A percentile compares a stretch with the other conserved stretches of the same genome.
phyloP scores from a whole-genome alignment of 441 rosid genomes.

The Gossypium trilobum region DNA sequence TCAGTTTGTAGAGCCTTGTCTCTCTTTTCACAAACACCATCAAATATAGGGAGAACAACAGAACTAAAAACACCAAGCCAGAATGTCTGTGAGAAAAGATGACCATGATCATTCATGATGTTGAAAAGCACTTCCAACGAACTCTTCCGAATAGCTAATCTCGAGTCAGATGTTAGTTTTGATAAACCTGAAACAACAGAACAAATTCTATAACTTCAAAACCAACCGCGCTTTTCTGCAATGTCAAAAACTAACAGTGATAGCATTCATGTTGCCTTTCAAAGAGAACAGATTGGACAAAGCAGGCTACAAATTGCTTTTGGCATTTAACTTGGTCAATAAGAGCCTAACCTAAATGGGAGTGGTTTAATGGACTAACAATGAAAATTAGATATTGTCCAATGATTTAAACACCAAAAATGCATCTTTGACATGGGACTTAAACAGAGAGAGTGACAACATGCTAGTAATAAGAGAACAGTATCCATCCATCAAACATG shows the following conservation, averaged over 20 bases:
- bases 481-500: neutral
- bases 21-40: slow-evolving; percentile 35
- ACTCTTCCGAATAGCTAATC: slow-evolving; percentile 79
- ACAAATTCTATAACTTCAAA: neutral
- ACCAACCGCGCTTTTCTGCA: slow-evolving; percentile 2
- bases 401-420: neutral
- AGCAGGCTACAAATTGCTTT: neutral
- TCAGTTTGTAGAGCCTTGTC: slow-evolving; percentile 36
- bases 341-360: neutral
- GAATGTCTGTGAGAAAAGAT: slow-evolving; percentile 65
- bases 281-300: neutral
- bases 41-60: slow-evolving; percentile 64
- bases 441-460: neutral
- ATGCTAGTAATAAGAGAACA: neutral
- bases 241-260: neutral
- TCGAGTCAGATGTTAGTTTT: slow-evolving; percentile 71
- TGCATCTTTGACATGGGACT: neutral
- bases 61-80: slow-evolving; percentile 58
- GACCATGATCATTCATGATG: slow-evolving; percentile 89
- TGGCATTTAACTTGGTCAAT: neutral
- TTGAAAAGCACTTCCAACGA: slow-evolving; percentile 89
- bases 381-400: neutral
- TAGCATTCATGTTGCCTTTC: neutral
- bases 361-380: neutral
- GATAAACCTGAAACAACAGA: slow-evolving; percentile 64